Conservation (phyloP, 2,329 filamentous ascomycete genomes). For the Akanthomyces uredinophilus region DNA sequence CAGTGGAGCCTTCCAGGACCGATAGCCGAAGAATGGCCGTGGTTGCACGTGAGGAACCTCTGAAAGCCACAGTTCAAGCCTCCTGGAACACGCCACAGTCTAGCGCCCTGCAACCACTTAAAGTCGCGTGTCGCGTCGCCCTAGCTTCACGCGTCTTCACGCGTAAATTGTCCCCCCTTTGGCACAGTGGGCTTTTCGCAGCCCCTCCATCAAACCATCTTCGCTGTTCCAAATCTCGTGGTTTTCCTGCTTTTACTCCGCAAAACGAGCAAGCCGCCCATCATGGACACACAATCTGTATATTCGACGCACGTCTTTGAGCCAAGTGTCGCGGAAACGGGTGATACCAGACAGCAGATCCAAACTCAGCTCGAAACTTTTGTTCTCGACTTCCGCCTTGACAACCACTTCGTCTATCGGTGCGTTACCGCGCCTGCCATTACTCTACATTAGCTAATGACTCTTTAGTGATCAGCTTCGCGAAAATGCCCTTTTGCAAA, state of each 20-base stretch:
- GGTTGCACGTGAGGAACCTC: background rate
- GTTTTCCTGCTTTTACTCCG: background rate
- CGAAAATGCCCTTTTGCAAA: conserved; percentile 90
- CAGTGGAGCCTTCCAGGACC: background rate
- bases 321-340: conserved; percentile 57
- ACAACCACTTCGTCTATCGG: conserved; percentile 94
- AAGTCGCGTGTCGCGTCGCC: conserved; percentile 22
- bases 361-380: conserved; percentile 83
- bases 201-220: conserved; percentile 9
- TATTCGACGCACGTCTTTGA: conserved; percentile 81
- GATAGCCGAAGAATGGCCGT: conserved; percentile 13
- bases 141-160: conserved; percentile 13
- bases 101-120: conserved; percentile 27
- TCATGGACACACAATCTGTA: conserved; percentile 82
- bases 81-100: background rate
- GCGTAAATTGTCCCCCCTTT: conserved; percentile 14
- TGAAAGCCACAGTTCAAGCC: background rate
- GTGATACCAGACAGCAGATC: conserved; percentile 66
- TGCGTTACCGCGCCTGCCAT: conserved; percentile 32
- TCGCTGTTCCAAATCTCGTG: background rate
- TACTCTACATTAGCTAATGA: conserved; percentile 29
- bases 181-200: background rate
- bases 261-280: conserved; percentile 1
- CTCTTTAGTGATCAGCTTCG: conserved; percentile 85
- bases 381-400: conserved; percentile 86